phyloP scores from a whole-genome alignment of 257 asterid species.

The Voacanga thouarsii region DNA sequence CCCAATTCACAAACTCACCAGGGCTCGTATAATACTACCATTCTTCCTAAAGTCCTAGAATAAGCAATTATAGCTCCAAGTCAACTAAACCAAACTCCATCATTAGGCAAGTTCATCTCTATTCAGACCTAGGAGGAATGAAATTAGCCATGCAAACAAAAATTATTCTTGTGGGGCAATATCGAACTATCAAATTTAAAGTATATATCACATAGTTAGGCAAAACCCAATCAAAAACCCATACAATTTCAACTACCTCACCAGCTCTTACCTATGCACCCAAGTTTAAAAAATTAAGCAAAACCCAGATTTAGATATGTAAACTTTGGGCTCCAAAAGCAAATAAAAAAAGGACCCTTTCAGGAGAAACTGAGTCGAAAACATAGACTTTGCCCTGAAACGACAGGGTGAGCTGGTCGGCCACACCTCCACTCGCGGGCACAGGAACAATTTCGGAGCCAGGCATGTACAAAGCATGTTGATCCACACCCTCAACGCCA shows the following conservation, averaged over 20 bases:
- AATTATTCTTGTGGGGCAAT: not conserved
- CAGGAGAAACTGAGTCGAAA: slow-evolving; percentile 89
- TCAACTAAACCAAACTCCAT: not conserved
- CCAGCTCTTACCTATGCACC: not conserved
- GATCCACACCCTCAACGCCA: slow-evolving; percentile 39
- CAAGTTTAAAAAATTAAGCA: not conserved
- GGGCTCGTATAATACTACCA: not conserved
- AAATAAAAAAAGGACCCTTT: slow-evolving; percentile 47
- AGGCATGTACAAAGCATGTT: slow-evolving; percentile 45
- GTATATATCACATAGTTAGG: not conserved
- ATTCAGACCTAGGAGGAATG: not conserved
- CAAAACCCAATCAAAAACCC: not conserved
- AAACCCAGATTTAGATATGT: not conserved
- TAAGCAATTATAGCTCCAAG: not conserved
- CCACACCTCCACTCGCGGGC: slow-evolving; percentile 43
- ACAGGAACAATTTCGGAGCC: slow-evolving; percentile 41
- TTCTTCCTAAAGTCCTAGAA: not conserved
- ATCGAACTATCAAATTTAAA: not conserved
- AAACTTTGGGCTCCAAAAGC: not conserved
- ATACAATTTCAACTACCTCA: not conserved
- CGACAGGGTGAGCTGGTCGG: slow-evolving; percentile 94
- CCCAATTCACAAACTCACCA: not conserved
- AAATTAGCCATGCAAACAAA: slow-evolving; percentile 1
- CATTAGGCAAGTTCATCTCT: not conserved
- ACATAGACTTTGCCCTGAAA: slow-evolving; percentile 96